These are phyloP conservation scores for Entomortierella parvispora DNA, from an alignment of 192 early-diverging fungal genomes.

Conservation along the genomic window DNA sequence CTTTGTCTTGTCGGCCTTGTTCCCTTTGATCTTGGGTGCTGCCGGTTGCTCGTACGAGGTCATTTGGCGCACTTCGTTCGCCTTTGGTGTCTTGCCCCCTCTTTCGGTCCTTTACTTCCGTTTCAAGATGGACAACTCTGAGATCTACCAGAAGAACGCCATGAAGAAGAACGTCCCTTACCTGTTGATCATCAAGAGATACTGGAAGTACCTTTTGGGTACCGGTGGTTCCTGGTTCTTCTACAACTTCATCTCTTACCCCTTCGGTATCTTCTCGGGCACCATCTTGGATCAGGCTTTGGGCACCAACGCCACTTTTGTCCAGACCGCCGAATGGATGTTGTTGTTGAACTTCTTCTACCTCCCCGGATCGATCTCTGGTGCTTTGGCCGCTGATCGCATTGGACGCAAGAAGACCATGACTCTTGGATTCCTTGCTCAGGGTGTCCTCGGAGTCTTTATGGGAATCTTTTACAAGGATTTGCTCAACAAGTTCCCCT, in stretches of 20 bases:
- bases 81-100: slow-evolving; percentile 59
- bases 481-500: slow-evolving; percentile 53
- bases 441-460: slow-evolving; percentile 60
- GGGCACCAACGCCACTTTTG: slow-evolving; percentile 39
- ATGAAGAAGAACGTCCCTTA: slow-evolving; percentile 65
- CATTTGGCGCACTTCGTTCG: slow-evolving; percentile 65
- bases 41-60: slow-evolving; percentile 55
- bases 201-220: slow-evolving; percentile 64
- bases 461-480: slow-evolving; percentile 58
- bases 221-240: slow-evolving; percentile 55
- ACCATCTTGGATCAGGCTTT: slow-evolving; percentile 32
- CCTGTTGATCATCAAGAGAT: slow-evolving; percentile 56
- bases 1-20: slow-evolving; percentile 54
- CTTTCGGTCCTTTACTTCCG: slow-evolving; percentile 64
- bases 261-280: slow-evolving; percentile 44
- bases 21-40: slow-evolving; percentile 59
- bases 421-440: slow-evolving; percentile 61
- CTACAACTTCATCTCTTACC: slow-evolving; percentile 49
- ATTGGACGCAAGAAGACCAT: slow-evolving; percentile 68
- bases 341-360: slow-evolving; percentile 64
- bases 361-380: slow-evolving; percentile 62
- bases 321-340: slow-evolving; percentile 60
- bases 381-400: slow-evolving; percentile 58
- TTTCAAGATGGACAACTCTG: slow-evolving; percentile 63
- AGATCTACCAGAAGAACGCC: slow-evolving; percentile 56